Evolutionary conservation across 352 stramenopile genomes (phyloP).

Genomic region (Pythium pyrilobum): DNA sequence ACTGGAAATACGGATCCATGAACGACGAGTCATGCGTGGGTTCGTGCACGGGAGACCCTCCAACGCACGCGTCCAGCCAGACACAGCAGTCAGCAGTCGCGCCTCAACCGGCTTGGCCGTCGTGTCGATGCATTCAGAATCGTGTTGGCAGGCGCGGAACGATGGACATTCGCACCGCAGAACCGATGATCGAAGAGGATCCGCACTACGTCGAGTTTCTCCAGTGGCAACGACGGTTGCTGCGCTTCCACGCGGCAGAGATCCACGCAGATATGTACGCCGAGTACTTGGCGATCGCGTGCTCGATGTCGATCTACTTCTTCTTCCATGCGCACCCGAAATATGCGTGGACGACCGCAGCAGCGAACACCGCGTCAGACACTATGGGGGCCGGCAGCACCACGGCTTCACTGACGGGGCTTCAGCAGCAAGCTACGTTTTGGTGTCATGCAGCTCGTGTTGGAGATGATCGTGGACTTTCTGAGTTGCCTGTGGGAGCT

Average conservation of each 20-base stretch:
- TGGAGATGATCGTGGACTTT: slow-evolving; percentile 25
- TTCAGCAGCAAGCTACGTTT: not conserved
- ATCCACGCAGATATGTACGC: slow-evolving; percentile 29
- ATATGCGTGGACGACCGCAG: slow-evolving; percentile 14
- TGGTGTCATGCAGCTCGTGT: slow-evolving; percentile 14
- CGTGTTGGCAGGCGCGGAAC: too few relatives aligned
- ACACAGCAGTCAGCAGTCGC: not conserved
- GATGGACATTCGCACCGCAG: too few relatives aligned
- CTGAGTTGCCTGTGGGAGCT: slow-evolving; percentile 22
- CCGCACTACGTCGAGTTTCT: not conserved
- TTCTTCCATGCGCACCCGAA: slow-evolving; percentile 16
- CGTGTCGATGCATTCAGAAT: not conserved
- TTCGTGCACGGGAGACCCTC: too few relatives aligned
- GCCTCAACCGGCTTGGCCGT: not conserved
- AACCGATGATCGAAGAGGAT: too few relatives aligned
- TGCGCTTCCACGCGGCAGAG: slow-evolving; percentile 10
- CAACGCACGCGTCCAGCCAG: too few relatives aligned
- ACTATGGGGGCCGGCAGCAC: not conserved
- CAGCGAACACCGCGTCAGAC: not conserved
- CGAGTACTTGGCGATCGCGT: slow-evolving; percentile 35
- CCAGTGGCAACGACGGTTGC: slow-evolving; percentile 1
- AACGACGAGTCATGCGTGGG: not conserved
- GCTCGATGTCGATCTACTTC: slow-evolving; percentile 24
- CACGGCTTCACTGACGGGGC: too few relatives aligned
- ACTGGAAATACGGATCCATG: not conserved